These are phyloP conservation scores for Aspergillus unguis DNA, from an alignment of 2,329 filamentous ascomycete genomes.

Conservation along the genomic window DNA sequence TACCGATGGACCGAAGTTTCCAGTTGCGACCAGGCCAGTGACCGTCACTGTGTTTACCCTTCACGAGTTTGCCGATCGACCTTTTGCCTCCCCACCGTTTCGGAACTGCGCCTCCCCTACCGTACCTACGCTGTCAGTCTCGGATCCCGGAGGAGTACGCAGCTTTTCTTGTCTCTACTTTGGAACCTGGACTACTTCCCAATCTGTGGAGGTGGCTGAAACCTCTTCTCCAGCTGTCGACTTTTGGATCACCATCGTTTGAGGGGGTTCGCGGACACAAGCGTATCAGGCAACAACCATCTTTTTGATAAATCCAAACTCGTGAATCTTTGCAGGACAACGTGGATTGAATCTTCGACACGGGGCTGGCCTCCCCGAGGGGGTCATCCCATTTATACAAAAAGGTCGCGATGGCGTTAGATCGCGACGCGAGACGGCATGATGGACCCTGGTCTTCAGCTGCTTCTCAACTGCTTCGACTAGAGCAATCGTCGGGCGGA, in stretches of 20 bases:
- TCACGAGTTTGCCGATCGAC: constrained; percentile 6
- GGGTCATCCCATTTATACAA: constrained; percentile 36
- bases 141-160: constrained; percentile 11
- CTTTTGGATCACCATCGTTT: constrained; percentile 1
- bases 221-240: background rate
- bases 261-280: constrained; percentile 4
- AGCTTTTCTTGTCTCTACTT: constrained; percentile 7
- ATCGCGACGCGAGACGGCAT: constrained; percentile 23
- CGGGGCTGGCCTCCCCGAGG: constrained; percentile 42
- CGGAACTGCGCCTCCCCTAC: constrained; percentile 20
- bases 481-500: constrained; percentile 6
- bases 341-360: constrained; percentile 35
- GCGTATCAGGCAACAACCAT: constrained; percentile 13
- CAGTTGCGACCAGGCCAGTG: constrained; percentile 5
- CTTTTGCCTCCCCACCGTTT: constrained; percentile 17
- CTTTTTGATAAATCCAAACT: background rate
- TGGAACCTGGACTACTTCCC: background rate
- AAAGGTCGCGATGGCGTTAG: constrained; percentile 31
- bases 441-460: constrained; percentile 12
- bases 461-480: constrained; percentile 11
- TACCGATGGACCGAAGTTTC: background rate
- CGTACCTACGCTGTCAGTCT: constrained; percentile 13
- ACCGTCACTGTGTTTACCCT: constrained; percentile 15
- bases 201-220: background rate
- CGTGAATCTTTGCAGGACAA: constrained; percentile 25